phyloP scores from a whole-genome alignment of 331 rosid genomes.

The Pyracantha coccinea region DNA sequence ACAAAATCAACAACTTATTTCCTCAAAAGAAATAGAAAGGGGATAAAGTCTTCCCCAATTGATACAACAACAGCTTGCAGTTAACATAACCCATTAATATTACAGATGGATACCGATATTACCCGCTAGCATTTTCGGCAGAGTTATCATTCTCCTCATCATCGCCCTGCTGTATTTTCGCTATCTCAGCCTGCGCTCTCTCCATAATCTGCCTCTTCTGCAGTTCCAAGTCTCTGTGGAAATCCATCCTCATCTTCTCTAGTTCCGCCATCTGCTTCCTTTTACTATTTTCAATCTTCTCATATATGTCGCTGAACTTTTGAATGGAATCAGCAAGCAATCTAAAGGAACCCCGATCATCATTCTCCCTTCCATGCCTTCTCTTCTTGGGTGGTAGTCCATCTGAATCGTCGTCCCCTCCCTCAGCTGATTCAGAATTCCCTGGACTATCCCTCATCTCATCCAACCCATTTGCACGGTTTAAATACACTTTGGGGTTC shows the following conservation, averaged over 20 bases:
- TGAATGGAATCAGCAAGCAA: constrained; percentile 62
- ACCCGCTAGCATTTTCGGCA: constrained; percentile 42
- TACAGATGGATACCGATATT: constrained; percentile 22
- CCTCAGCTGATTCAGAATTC: constrained; percentile 44
- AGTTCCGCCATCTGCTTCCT: constrained; percentile 43
- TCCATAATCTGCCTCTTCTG: constrained; percentile 58
- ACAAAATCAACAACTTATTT: constrained; percentile 32
- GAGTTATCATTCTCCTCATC: constrained; percentile 47
- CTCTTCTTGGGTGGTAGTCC: constrained; percentile 49
- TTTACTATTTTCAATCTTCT: constrained; percentile 48
- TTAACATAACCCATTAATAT: constrained; percentile 19
- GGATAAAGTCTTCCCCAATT: constrained; percentile 15
- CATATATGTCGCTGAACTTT: constrained; percentile 57
- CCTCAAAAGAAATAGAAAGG: constrained; percentile 17
- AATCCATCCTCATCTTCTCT: constrained; percentile 59
- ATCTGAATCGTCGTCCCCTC: constrained; percentile 38
- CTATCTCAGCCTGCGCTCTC: constrained; percentile 56
- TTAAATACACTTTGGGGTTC: constrained; percentile 46
- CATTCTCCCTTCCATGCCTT: constrained; percentile 31
- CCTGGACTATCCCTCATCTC: constrained; percentile 63
- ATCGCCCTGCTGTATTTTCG: constrained; percentile 36
- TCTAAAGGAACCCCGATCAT: constrained; percentile 41
- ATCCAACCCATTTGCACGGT: constrained; percentile 55
- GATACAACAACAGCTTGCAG: constrained; percentile 32
- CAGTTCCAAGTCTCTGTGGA: constrained; percentile 47